Evolutionary conservation across 768 basidiomycete species (phyloP).

Genomic region (Rhodotorula paludigena): DNA sequence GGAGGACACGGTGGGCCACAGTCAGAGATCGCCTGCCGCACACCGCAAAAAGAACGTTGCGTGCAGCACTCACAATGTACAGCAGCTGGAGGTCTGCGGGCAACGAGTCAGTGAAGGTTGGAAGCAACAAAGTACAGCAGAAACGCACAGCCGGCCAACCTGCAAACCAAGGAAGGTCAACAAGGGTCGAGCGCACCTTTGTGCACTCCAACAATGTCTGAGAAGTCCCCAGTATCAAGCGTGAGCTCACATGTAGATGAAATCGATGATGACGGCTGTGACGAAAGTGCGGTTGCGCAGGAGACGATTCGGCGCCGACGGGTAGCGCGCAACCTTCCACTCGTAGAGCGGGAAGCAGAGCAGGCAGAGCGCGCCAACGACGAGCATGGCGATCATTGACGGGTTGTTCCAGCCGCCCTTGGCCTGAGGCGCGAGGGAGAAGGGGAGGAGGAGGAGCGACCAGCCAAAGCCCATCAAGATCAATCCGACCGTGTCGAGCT

Average conservation of each 20-base stretch:
- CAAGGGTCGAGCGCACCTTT: too few relatives aligned
- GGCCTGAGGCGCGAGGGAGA: conserved; percentile 43
- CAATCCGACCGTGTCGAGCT: conserved; percentile 32
- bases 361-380: conserved; percentile 41
- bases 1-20: too few relatives aligned
- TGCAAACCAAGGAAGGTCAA: too few relatives aligned
- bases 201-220: too few relatives aligned
- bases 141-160: too few relatives aligned
- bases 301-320: conserved; percentile 23
- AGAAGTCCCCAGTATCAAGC: too few relatives aligned
- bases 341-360: conserved; percentile 27
- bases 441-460: conserved; percentile 37
- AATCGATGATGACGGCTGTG: conserved; percentile 30
- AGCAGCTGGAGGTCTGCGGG: conserved; percentile 12
- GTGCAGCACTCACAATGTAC: conserved; percentile 16
- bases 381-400: conserved; percentile 46
- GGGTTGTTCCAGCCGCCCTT: conserved; percentile 44
- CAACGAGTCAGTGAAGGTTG: too few relatives aligned
- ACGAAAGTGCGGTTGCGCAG: conserved; percentile 31
- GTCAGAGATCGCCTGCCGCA: too few relatives aligned
- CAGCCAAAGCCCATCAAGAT: conserved; percentile 35
- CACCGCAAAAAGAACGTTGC: too few relatives aligned
- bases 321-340: conserved; percentile 23
- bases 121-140: too few relatives aligned
- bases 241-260: too few relatives aligned